Evolutionary conservation across 371 early-diverging fungal genomes (phyloP).

Genomic region (Rhizopus delemar): DNA sequence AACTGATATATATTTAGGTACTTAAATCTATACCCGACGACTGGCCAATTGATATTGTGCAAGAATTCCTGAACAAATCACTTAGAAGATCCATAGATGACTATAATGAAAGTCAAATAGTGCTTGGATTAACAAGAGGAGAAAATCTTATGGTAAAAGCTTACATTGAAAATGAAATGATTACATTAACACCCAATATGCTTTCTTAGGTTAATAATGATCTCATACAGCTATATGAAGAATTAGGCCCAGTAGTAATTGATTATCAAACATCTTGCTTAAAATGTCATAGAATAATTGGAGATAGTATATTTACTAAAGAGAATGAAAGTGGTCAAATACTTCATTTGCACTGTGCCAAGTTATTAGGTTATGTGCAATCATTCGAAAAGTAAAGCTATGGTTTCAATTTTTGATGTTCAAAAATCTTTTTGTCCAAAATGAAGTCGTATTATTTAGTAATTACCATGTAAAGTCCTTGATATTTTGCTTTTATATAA

Average conservation of each 20-base stretch:
- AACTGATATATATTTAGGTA: conserved; percentile 41
- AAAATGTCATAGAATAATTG: conserved; percentile 52
- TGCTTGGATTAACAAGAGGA: conserved; percentile 59
- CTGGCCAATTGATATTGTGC: conserved; percentile 65
- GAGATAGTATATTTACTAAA: conserved; percentile 54
- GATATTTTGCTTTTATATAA: no score
- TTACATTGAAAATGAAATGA: background rate
- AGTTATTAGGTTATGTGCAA: conserved; percentile 26
- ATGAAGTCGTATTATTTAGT: no score
- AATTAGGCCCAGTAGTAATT: conserved; percentile 49
- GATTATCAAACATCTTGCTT: conserved; percentile 51
- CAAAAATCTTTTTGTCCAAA: no score
- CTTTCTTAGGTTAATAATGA: conserved; percentile 39
- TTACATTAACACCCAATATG: background rate
- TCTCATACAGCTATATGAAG: conserved; percentile 47
- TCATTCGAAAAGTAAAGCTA: background rate
- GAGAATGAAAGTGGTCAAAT: conserved; percentile 46
- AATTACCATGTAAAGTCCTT: no score
- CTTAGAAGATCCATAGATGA: conserved; percentile 55
- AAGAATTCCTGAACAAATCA: conserved; percentile 57
- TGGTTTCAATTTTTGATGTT: no score
- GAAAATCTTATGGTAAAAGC: conserved; percentile 59
- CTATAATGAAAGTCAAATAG: conserved; percentile 57
- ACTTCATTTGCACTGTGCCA: conserved; percentile 61
- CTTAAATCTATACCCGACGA: conserved; percentile 60